Conservation (phyloP, 441 rosid genomes). For the Mallotus repandus region DNA sequence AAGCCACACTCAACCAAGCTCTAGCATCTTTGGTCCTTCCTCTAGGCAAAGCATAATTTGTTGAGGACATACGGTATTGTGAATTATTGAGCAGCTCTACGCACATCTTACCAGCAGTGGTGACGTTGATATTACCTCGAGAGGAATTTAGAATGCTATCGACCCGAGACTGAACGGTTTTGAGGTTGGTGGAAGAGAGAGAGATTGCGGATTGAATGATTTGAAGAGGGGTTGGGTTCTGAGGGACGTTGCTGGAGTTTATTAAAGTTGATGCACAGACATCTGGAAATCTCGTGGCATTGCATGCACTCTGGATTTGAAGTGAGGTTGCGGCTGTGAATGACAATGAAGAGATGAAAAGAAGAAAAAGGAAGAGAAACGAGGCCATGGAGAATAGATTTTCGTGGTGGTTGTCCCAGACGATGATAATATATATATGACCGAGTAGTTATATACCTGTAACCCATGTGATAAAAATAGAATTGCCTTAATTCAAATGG, state of each 20-base stretch:
- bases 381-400: no score
- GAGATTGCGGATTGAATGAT: slow-evolving; percentile 58
- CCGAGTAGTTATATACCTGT: no score
- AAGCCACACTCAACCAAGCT: slow-evolving; percentile 76
- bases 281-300: slow-evolving; percentile 61
- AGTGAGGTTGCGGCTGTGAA: no score
- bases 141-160: slow-evolving; percentile 46
- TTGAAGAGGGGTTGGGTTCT: slow-evolving; percentile 46
- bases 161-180: slow-evolving; percentile 45
- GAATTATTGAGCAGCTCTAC: slow-evolving; percentile 46
- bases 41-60: slow-evolving; percentile 37
- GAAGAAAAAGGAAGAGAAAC: no score
- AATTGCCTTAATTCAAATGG: no score
- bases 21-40: slow-evolving; percentile 61
- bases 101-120: slow-evolving; percentile 46
- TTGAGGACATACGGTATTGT: slow-evolving; percentile 39
- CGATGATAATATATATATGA: no score
- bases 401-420: no score
- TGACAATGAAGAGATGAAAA: no score
- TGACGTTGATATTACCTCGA: slow-evolving; percentile 42
- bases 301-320: slow-evolving; percentile 39
- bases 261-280: slow-evolving; percentile 47
- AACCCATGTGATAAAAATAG: no score
- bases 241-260: slow-evolving; percentile 32
- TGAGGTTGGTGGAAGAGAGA: slow-evolving; percentile 52